Evolutionary conservation across 148 eudicot genomes (phyloP).

Genomic region (Spergularia bocconei): DNA sequence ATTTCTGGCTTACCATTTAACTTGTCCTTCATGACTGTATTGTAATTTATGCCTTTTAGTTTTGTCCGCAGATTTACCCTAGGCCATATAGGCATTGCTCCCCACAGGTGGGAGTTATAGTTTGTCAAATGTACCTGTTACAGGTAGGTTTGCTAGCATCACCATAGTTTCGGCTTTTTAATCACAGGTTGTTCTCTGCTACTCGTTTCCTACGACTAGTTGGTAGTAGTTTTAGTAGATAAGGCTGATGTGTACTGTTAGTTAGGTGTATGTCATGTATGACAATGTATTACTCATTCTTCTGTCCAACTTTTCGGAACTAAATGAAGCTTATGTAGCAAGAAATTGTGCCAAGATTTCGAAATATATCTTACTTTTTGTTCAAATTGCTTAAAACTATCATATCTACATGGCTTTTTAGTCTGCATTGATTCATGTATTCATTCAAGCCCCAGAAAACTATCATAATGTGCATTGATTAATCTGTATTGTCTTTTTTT

Average conservation of each 20-base stretch:
- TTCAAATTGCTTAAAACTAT: not conserved
- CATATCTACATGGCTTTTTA: not conserved
- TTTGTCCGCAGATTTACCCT: slow-evolving; percentile 15
- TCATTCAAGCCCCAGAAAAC: not conserved
- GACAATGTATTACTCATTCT: no score
- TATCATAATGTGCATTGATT: no score
- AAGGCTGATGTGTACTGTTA: slow-evolving; percentile 15
- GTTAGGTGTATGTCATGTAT: no score
- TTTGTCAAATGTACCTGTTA: slow-evolving; percentile 18
- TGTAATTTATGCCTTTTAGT: slow-evolving; percentile 7
- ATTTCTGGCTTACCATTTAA: slow-evolving; percentile 42
- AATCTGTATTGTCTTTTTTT: no score
- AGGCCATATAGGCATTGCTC: slow-evolving; percentile 8
- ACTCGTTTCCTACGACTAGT: slow-evolving; percentile 22
- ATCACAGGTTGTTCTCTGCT: slow-evolving; percentile 13
- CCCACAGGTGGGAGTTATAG: slow-evolving; percentile 1
- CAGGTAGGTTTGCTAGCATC: slow-evolving; percentile 14
- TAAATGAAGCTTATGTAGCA: no score
- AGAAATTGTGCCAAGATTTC: no score
- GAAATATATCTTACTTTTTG: no score
- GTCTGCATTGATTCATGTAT: no score
- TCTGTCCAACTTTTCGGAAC: no score
- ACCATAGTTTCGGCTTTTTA: slow-evolving; percentile 19
- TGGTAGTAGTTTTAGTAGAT: slow-evolving; percentile 15
- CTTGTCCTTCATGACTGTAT: not conserved